Percentiles rank a stretch among this genome's conserved stretches.
These are phyloP conservation scores for Sordaria brevicollis DNA, from an alignment of 495 filamentous ascomycete genomes.

Conservation along the genomic window DNA sequence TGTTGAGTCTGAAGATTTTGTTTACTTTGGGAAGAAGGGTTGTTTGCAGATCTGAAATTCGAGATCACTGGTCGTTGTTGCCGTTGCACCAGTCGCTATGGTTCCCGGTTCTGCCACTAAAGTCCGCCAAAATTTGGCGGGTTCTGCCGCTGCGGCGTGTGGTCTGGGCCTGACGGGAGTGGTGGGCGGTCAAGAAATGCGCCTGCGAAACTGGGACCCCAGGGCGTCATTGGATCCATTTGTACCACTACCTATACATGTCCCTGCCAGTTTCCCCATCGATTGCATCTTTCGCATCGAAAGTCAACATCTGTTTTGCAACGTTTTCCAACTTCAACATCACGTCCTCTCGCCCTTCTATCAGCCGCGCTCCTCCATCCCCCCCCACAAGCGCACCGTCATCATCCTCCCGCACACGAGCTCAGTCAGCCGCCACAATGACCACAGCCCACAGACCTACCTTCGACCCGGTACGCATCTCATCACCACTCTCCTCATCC, in stretches of 20 bases:
- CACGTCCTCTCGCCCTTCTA: not conserved
- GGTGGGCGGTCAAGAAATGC: conserved; percentile 9
- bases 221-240: not conserved
- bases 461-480: conserved; percentile 67
- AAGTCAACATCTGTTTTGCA: not conserved
- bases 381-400: not conserved
- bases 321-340: not conserved
- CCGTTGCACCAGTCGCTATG: conserved; percentile 8
- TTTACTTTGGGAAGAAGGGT: conserved; percentile 2
- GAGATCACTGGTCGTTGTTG: conserved; percentile 8
- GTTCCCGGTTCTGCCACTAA: conserved; percentile 18
- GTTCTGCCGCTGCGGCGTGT: conserved; percentile 9
- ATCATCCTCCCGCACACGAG: not conserved
- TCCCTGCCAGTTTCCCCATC: not conserved
- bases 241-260: not conserved
- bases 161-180: not conserved
- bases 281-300: not conserved
- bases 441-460: conserved; percentile 82
- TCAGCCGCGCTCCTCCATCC: not conserved
- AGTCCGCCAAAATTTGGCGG: conserved; percentile 19
- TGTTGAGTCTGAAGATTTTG: conserved; percentile 10
- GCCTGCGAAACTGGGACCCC: not conserved
- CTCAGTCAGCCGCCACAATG: conserved; percentile 34
- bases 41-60: not conserved
- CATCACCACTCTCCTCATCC: not conserved